phyloP scores from a whole-genome alignment of 2,329 filamentous ascomycete genomes.

The Ophiognomonia clavigignenti-juglandacearum region DNA sequence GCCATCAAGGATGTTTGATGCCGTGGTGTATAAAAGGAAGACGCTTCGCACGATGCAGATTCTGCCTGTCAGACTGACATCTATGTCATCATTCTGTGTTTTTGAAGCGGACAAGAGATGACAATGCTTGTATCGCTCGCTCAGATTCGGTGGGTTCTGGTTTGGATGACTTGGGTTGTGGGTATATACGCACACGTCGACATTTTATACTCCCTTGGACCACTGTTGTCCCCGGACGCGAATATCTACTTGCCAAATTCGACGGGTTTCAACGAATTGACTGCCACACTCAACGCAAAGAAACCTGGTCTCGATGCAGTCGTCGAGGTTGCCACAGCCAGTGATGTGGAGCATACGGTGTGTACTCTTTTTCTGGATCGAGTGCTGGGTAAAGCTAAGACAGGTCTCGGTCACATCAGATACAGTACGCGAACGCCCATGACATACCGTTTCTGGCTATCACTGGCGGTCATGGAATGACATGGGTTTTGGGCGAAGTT shows the following conservation, averaged over 20 bases:
- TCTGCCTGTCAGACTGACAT: too few relatives aligned
- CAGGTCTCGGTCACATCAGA: constrained; percentile 12
- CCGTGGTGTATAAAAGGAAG: too few relatives aligned
- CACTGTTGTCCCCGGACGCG: background rate
- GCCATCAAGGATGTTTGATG: too few relatives aligned
- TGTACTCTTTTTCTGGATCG: too few relatives aligned
- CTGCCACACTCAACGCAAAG: background rate
- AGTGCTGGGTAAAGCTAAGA: background rate
- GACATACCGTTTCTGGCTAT: constrained; percentile 21
- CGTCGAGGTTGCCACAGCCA: constrained; percentile 19
- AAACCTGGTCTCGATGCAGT: constrained; percentile 18
- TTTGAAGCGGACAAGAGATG: too few relatives aligned
- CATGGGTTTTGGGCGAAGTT: constrained; percentile 16
- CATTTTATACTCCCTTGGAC: background rate
- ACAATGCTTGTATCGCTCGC: too few relatives aligned
- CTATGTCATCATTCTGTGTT: too few relatives aligned
- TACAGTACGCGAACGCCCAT: constrained; percentile 17
- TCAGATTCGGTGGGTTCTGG: too few relatives aligned
- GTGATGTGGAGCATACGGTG: constrained; percentile 20
- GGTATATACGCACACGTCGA: too few relatives aligned
- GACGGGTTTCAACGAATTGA: background rate
- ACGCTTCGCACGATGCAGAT: too few relatives aligned
- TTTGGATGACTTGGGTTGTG: too few relatives aligned
- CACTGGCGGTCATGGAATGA: constrained; percentile 22
- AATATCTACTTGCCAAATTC: constrained; percentile 1